Conservation (phyloP, 2,329 filamentous ascomycete genomes). For the Tolypocladium endophyticum region DNA sequence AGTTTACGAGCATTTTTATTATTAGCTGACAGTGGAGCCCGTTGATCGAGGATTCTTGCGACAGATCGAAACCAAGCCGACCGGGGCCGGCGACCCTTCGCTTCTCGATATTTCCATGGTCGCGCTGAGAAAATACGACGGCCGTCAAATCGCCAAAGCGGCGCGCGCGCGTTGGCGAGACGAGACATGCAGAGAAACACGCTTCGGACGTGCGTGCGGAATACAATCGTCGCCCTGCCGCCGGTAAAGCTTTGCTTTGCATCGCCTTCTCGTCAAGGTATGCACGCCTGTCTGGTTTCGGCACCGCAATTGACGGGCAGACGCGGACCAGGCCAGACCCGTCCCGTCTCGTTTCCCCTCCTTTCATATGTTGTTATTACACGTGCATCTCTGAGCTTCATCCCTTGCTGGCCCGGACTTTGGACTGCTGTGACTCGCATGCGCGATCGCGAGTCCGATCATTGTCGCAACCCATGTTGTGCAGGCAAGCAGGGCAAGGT, state of each 20-base stretch:
- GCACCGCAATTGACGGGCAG: not conserved
- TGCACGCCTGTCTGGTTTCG: not conserved
- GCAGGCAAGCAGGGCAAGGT: not conserved
- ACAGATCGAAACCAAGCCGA: not conserved
- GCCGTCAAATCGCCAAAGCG: not conserved
- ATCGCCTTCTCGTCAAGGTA: not conserved
- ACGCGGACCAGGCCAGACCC: not conserved
- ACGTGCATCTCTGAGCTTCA: not conserved
- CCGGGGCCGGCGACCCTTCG: not conserved
- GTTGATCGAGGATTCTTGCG: not conserved
- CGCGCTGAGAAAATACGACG: not conserved
- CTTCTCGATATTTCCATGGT: not conserved
- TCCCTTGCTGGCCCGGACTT: not conserved
- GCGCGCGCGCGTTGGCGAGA: not conserved
- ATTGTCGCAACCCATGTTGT: not conserved
- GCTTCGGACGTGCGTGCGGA: not conserved
- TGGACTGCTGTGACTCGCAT: not conserved
- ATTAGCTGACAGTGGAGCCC: not conserved
- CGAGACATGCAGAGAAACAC: not conserved
- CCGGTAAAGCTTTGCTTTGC: not conserved
- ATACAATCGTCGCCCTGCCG: not conserved
- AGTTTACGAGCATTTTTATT: not conserved
- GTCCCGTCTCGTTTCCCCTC: not conserved
- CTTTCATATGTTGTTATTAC: not conserved
- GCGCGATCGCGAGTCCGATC: not conserved